phyloP scores from a whole-genome alignment of 2,329 filamentous ascomycete genomes.

The Thielaviopsis punctulata region DNA sequence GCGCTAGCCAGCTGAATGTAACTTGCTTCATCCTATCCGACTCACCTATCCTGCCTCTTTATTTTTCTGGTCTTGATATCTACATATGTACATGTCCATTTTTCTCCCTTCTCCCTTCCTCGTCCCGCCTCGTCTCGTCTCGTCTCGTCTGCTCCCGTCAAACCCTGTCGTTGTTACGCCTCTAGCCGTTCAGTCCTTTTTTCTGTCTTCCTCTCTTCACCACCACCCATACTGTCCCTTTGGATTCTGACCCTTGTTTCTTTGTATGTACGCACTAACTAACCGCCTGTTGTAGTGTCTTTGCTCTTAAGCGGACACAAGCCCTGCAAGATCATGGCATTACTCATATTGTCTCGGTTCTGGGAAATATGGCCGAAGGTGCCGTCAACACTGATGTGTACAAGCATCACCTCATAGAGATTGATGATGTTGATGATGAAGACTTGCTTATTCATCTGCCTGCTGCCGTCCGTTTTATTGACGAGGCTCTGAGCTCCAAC shows the following conservation, averaged over 20 bases:
- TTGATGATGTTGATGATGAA: conserved; percentile 82
- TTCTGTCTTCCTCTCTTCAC: too few species aligned
- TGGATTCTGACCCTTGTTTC: neutral
- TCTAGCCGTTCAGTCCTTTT: neutral
- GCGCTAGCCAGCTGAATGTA: neutral
- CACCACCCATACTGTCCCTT: neutral
- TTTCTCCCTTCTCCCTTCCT: neutral
- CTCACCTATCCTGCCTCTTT: neutral
- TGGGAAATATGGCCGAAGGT: conserved; percentile 26
- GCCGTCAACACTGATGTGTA: conserved; percentile 27
- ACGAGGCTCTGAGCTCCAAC: conserved; percentile 41
- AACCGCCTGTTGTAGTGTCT: conserved; percentile 39
- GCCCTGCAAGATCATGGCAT: conserved; percentile 57
- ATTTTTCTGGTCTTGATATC: too few species aligned
- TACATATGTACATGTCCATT: too few species aligned
- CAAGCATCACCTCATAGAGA: conserved; percentile 60
- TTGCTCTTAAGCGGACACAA: conserved; percentile 56
- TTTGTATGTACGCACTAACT: neutral
- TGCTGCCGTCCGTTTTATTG: conserved; percentile 65
- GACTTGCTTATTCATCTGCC: conserved; percentile 73
- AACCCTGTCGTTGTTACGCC: neutral
- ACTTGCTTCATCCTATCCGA: neutral
- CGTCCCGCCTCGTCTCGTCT: neutral
- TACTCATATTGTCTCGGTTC: conserved; percentile 78
- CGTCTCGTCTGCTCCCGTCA: neutral